phyloP scores from a whole-genome alignment of 1,139 yeast species.

The Protomyces lactucae-debilis region DNA sequence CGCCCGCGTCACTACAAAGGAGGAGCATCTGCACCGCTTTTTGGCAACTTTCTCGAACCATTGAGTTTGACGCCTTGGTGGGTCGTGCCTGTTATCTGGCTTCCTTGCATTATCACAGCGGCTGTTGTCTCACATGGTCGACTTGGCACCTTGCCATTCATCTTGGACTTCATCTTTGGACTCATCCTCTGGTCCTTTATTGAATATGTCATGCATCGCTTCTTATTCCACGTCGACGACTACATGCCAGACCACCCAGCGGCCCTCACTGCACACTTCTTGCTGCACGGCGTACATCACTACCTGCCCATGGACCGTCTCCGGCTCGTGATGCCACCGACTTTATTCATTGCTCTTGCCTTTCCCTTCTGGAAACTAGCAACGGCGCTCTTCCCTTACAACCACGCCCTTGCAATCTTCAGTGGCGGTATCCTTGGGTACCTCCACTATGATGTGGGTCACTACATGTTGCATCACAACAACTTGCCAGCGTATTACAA shows the following conservation, averaged over 20 bases:
- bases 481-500: conserved; percentile 65
- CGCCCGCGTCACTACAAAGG: conserved; percentile 90
- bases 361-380: conserved; percentile 60
- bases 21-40: conserved; percentile 78
- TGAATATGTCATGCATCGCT: conserved; percentile 83
- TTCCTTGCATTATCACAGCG: conserved; percentile 65
- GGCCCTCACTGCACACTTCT: conserved; percentile 76
- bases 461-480: conserved; percentile 82
- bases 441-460: conserved; percentile 83
- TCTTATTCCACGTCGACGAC: conserved; percentile 83
- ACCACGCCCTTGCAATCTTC: conserved; percentile 56
- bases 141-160: conserved; percentile 29
- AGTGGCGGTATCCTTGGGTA: conserved; percentile 96
- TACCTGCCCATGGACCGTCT: conserved; percentile 93
- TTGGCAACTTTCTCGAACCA: conserved; percentile 72
- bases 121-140: conserved; percentile 42
- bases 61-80: conserved; percentile 68
- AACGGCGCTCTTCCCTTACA: conserved; percentile 53
- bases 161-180: conserved; percentile 53
- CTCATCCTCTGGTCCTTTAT: conserved; percentile 85
- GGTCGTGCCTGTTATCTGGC: conserved; percentile 83
- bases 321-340: conserved; percentile 94
- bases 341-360: conserved; percentile 58
- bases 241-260: conserved; percentile 74
- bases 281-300: conserved; percentile 94